Base-by-base conservation (phyloP, 805 yeast species). In the Myxozyma neotropica region DNA sequence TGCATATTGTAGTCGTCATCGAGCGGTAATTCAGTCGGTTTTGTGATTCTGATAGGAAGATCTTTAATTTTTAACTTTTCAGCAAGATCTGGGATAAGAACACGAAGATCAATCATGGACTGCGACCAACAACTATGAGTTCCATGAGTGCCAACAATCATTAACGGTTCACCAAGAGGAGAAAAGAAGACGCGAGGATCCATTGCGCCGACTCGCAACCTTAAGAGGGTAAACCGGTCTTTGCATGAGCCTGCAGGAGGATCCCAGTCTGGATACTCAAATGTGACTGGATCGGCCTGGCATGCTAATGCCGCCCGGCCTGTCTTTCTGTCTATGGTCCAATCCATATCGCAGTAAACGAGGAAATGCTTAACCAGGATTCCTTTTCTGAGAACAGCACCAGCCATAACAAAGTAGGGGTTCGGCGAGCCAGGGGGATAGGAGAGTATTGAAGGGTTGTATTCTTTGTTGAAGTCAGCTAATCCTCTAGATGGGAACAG, bases 141-240 rank as follows among this genome's bases (percentile, higher is more conserved):
- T 15, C 62, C 63, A 38, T 61, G 61, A 21, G 64, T 54, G 17
- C 65, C 65, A n/a, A 55, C 59, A 13, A 53, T 45, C 65, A 61
- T 61, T n/a, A 61, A 45, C 21, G 65, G 65, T 43, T 61, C 65
- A 17, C 65, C 65, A n/a, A n/a, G 44, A 21, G 62, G 64, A 23
- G 59, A 58, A n/a, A 53, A 39, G 36, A 59, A 46, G n/a, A 59
- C 52, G 13, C 65, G 56, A 6, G 65, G 65, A 24, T 61, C 65
- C 23, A 38, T 42, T 15, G 46, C 46, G 27, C 46, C 46, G 21
- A 42, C 46, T 5, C 15, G 15, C 27, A 23, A 10, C 2, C n/a
- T 6, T 10, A 42, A n/a, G 10, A 42, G 2, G 17, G 29, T 24
- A n/a, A 3, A 42, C 46, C 21, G 17, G 27, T 4, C 27, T 2